Base-by-base conservation (phyloP, 1,284 basidiomycete species). In the Exobasidium rhododendri region DNA sequence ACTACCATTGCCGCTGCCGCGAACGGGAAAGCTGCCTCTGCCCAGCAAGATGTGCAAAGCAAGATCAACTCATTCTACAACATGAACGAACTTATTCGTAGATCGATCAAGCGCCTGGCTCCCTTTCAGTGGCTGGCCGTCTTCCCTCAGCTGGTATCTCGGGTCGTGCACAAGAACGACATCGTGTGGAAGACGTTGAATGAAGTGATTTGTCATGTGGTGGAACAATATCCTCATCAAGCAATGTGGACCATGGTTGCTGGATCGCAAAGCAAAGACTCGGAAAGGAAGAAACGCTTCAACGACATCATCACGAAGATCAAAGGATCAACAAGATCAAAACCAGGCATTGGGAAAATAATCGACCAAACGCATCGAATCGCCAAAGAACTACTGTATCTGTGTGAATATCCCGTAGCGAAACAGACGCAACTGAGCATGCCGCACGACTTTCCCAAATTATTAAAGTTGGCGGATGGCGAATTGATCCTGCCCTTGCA, bases 81-180 rank as follows among this genome's bases (percentile, higher is more conserved):
- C 63, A 69, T 79, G 51, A 77, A 77, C 54, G 53, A 58, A 28
- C 83, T 86, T 22, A 85, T 90, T 60, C 83, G 64, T 83, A 64
- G 83, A 82, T 2, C 83, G 88, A 20, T 89, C 89, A 2, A 84
- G 84, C 2, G 96, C 89, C 80, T 94, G 90, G 83, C 92, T 86
- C 69, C 74, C 20, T 78, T 73, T 66, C 75, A 78, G 61, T 98
- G 94, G 91, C 90, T 90, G 68, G 94, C 91, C 0, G 94, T 94
- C 0, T 93, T 97, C 68, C 93, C 96, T 5, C 96, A 98, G 83
- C 90, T 98, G 62, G 91, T 96, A 10, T 98, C 96, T 26, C 87
- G 96, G 7, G 89, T 99, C 35, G 89, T 89, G 20, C 92, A 97
- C 73, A 82, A 81, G 17, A 89, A 91, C 73, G 74, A 82, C n/a